Percentiles rank a stretch among this genome's conserved stretches.
Conservation (phyloP, 2,329 filamentous ascomycete species). For the Dactylellina parvicollis region DNA sequence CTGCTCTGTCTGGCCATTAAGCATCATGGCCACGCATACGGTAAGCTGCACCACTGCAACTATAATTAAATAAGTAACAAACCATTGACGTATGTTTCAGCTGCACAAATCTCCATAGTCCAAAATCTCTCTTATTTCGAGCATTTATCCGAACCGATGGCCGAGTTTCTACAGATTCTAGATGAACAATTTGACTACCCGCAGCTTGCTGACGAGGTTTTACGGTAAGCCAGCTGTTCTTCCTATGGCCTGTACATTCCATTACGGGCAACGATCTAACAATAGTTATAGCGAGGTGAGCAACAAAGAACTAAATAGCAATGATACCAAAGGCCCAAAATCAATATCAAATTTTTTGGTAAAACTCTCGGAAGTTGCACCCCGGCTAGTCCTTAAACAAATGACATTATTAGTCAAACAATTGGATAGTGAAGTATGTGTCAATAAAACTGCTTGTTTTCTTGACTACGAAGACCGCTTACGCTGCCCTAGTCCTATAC, state of each 20-base stretch:
- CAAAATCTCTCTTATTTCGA: constrained; percentile 98
- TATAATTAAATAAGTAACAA: neutral
- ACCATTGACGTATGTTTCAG: constrained; percentile 63
- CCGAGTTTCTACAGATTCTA: constrained; percentile 94
- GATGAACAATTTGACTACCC: constrained; percentile 98
- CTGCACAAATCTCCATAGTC: constrained; percentile 95
- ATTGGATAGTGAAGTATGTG: constrained; percentile 82
- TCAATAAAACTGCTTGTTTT: neutral
- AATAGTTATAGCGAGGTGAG: constrained; percentile 77
- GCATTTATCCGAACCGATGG: constrained; percentile 98
- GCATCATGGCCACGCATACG: constrained; percentile 95
- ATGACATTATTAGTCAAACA: constrained; percentile 96
- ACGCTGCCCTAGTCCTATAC: constrained; percentile 76
- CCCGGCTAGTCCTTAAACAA: constrained; percentile 93
- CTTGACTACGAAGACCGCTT: constrained; percentile 9
- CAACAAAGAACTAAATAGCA: constrained; percentile 97
- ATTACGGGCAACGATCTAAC: neutral
- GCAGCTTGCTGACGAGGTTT: constrained; percentile 89
- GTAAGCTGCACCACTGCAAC: constrained; percentile 64
- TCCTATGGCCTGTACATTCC: neutral
- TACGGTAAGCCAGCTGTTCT: constrained; percentile 65
- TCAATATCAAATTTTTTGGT: constrained; percentile 94
- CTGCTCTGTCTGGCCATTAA: constrained; percentile 96
- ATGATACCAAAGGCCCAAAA: constrained; percentile 93
- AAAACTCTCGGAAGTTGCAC: constrained; percentile 90